Evolutionary conservation across 768 basidiomycete species (phyloP).

Genomic region (Astraeus odoratus): DNA sequence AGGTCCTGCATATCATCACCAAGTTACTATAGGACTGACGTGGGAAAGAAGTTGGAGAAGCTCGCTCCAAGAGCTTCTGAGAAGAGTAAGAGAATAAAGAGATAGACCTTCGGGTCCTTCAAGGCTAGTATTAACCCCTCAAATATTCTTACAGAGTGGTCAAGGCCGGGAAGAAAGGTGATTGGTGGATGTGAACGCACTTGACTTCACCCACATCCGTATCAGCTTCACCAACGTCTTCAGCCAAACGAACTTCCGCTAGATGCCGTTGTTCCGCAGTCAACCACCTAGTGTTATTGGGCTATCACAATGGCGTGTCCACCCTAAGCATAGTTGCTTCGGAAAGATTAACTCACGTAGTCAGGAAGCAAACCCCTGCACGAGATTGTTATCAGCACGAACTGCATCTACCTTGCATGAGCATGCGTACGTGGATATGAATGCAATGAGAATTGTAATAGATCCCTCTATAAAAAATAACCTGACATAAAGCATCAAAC

Average conservation of each 20-base stretch:
- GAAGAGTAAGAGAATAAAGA: slow-evolving; percentile 50
- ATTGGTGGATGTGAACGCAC: slow-evolving; percentile 33
- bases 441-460: slow-evolving; percentile 54
- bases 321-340: background rate
- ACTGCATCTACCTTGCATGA: background rate
- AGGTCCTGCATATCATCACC: background rate
- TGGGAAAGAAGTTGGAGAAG: slow-evolving; percentile 57
- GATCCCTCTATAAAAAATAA: slow-evolving; percentile 68
- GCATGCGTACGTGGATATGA: slow-evolving; percentile 39
- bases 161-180: background rate
- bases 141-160: slow-evolving; percentile 9
- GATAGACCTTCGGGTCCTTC: slow-evolving; percentile 45
- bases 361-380: slow-evolving; percentile 52
- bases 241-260: slow-evolving; percentile 60
- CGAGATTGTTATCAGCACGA: background rate
- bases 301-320: slow-evolving; percentile 28
- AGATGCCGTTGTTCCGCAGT: slow-evolving; percentile 42
- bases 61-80: slow-evolving; percentile 51
- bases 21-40: slow-evolving; percentile 23
- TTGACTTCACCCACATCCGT: slow-evolving; percentile 49
- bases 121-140: slow-evolving; percentile 41
- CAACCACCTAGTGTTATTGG: slow-evolving; percentile 58
- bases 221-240: slow-evolving; percentile 64
- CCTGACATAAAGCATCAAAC: slow-evolving; percentile 29
- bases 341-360: slow-evolving; percentile 35